Evolutionary conservation across 1,284 basidiomycete species (phyloP), one percentile per base, ranked within the genome.

Genomic region (Ceratobasidium sp.): DNA sequence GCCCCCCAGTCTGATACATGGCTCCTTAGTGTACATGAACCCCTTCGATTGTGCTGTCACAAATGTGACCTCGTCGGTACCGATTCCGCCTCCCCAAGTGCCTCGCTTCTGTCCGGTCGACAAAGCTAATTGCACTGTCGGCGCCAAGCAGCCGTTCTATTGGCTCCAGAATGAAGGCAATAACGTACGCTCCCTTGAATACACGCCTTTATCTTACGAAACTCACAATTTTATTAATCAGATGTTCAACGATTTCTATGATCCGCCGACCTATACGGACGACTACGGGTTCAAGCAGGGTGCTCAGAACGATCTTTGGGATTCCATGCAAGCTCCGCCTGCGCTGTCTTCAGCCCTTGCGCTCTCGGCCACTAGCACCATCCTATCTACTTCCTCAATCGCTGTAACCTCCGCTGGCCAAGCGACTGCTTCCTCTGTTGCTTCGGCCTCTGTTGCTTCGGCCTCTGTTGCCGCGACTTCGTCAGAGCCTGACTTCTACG

Each of bases 1-100:
- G 50, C 8, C 15, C 53, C 31, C 44, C 9, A 19, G 71, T 11
- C 45, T 31, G 74, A 29, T 67, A 3, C 22, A 4, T 33, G 29
- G 29, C 29, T 44, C 22, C 24, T 72, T 66, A 89, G 88, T 87
- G 77, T 93, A 91, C 83, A 91, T 93, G 89, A 91, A 87, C 65
- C 89, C 89, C 29, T 93, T 93, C 86, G 87, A 89, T 78, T 94
- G 93, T 84, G 86, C 87, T 60, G 83, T 93, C 56, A 88, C 88
- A 0, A 73, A 77, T 36, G 86, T 83, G 6, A 72, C 54, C n/a
- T 88, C 89, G n/a, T 84, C 78, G 7, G 84, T 87, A 1, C 81
- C 86, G 0, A 80, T 92, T 31, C 88, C 88, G 4, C 84, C 84
- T 33, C 82, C 90, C 44, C 81, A 87, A 76, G 79, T 89, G 17